Conservation (phyloP, 2,329 filamentous ascomycete genomes). For the Pseudonectria foliicola region DNA sequence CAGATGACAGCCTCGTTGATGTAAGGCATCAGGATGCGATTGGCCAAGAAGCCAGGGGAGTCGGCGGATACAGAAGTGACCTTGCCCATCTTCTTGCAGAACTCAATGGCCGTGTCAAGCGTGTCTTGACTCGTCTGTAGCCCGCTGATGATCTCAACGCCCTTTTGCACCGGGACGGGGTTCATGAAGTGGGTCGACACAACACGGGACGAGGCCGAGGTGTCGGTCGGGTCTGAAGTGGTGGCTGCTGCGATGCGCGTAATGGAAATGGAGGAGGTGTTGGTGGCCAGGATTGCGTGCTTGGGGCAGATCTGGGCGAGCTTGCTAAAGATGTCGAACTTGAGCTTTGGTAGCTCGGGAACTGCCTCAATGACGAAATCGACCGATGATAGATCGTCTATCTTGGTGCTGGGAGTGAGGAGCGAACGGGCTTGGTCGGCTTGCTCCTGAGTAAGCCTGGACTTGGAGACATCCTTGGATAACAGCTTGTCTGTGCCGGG, state of each 20-base stretch:
- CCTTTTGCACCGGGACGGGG: slow-evolving; percentile 92
- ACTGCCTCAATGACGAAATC: slow-evolving; percentile 99
- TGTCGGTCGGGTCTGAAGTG: slow-evolving; percentile 68
- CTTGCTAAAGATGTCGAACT: slow-evolving; percentile 77
- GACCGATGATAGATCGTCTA: slow-evolving; percentile 71
- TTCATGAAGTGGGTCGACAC: slow-evolving; percentile 99
- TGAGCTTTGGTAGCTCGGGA: slow-evolving; percentile 82
- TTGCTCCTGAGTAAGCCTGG: slow-evolving; percentile 73
- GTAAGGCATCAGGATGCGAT: slow-evolving; percentile 97
- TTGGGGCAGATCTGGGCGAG: slow-evolving; percentile 74
- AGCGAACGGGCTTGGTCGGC: slow-evolving; percentile 66
- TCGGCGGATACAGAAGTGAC: slow-evolving; percentile 81
- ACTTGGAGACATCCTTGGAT: slow-evolving; percentile 84
- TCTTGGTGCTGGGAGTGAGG: slow-evolving; percentile 61
- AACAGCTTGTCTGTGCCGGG: slow-evolving; percentile 74
- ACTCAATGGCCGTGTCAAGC: slow-evolving; percentile 71
- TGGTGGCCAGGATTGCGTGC: slow-evolving; percentile 89
- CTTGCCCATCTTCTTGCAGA: slow-evolving; percentile 92
- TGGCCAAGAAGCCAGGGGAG: slow-evolving; percentile 88
- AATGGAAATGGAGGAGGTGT: slow-evolving; percentile 98
- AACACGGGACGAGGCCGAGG: slow-evolving; percentile 76
- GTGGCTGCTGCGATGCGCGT: slow-evolving; percentile 91
- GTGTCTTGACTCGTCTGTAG: slow-evolving; percentile 84
- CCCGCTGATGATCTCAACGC: slow-evolving; percentile 93
- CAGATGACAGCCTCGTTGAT: slow-evolving; percentile 98